Base-by-base conservation (phyloP, 352 stramenopile genomes). In the Blastocystis sp. region DNA sequence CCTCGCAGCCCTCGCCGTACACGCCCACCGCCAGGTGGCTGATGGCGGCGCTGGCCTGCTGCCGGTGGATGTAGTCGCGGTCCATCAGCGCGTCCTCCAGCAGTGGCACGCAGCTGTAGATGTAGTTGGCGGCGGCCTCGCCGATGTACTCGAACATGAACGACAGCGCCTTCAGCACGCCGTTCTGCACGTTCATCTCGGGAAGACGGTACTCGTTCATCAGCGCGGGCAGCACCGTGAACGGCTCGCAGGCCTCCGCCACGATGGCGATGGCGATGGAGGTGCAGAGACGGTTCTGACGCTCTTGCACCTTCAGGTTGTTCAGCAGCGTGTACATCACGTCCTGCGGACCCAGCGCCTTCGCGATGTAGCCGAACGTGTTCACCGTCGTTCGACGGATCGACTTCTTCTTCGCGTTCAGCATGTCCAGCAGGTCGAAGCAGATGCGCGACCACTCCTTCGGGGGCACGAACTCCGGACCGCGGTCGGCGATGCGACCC, bases 61-160 rank as follows among this genome's bases (percentile, higher is more conserved):
- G 90, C 21, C 96, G 94, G 90, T 99, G 96, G 42, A 99, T 96
- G 67, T 97, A 89, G 88, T 99, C 96, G 46, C 95, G 93, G 87
- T 99, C 95, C 94, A 98, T 98, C 9, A 99, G 91, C 46, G 96
- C 96, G 89, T 99, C 96, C 87, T 98, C 94, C 21, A 99, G 91
- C 71, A 99, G 88, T 21, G 96, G 95, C 2, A 94, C 92, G n/a
- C 98, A 95, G 1, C 95, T 94, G 89, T 98, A 98, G 61, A 99
- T 98, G 89, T 99, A 99, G 89, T 99, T 96, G 89, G 97, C 98
- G 75, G 93, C 94, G 93, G 98, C 97, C 87, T 98, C 94, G 81
- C 96, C 96, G 91, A 99, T 99, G 91, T 99, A 99, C 91, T 99
- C 94, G 88, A 99, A 99, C 95, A 99, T 98, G 90, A 99, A 99